Percentiles rank a stretch among this genome's conserved stretches.
Conservation (phyloP, 768 basidiomycete species). For the Calocera viscosa region DNA sequence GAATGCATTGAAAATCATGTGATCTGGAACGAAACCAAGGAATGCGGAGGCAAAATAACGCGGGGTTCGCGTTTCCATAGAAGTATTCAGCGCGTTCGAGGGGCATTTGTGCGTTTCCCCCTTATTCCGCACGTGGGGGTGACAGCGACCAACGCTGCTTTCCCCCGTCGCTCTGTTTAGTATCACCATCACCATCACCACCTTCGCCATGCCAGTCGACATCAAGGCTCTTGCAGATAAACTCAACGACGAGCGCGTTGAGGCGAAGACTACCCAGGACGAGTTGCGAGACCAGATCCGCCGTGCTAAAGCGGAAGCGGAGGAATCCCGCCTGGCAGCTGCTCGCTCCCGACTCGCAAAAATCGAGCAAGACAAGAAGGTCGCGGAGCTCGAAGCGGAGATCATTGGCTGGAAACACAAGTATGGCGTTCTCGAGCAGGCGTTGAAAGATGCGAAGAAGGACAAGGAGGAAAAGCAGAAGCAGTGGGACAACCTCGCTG, state of each 20-base stretch:
- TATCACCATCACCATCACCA: neutral
- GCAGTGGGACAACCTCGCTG: neutral
- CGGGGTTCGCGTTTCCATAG: conserved; percentile 7
- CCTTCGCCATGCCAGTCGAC: conserved; percentile 3
- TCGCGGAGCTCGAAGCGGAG: neutral
- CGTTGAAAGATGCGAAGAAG: neutral
- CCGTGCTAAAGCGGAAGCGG: conserved; percentile 2
- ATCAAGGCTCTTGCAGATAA: conserved; percentile 2
- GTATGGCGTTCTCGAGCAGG: neutral
- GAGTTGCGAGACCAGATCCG: neutral
- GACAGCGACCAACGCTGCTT: neutral
- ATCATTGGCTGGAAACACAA: conserved; percentile 1
- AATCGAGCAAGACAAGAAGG: conserved; percentile 6
- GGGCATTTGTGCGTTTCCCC: neutral
- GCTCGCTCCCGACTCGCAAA: conserved; percentile 6
- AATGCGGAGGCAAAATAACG: conserved; percentile 3
- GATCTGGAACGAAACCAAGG: conserved; percentile 1
- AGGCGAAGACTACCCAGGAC: neutral
- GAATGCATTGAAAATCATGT: neutral
- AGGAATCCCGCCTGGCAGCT: conserved; percentile 2
- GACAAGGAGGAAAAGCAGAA: conserved; percentile 3
- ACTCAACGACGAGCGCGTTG: neutral
- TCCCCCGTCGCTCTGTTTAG: neutral
- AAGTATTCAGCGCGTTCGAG: neutral
- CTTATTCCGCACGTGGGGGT: neutral